Evolutionary conservation across 192 early-diverging fungal species (phyloP), one percentile per base, ranked within the genome.

Genomic region (Gonapodya sp.): DNA sequence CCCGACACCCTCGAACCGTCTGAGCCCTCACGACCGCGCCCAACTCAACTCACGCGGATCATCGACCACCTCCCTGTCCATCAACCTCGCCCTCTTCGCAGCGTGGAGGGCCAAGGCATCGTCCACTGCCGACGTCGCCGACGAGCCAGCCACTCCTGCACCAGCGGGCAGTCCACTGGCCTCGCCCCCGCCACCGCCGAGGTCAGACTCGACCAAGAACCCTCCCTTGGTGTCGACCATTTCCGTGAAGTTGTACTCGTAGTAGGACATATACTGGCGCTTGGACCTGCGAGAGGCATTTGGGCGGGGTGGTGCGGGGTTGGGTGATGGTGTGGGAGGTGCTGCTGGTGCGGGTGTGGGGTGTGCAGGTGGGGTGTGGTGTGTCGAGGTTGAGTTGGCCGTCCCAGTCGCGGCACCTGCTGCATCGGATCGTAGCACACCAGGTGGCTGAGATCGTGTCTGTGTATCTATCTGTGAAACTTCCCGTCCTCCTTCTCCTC

Each of bases 221-320:
- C 97, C 97, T 2, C 94, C 97, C 35, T 88, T 88, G 18, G 93
- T 93, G 84, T 99, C 95, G 35, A 89, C 89, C 92, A 96, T 94
- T 16, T 90, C 91, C 36, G 89, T 90, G 31, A 97, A 86, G 83
- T 99, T 93, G 88, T 94, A 99, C 73, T 99, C 97, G 89, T 87
- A 80, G 32, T 80, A 78, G 73, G 80, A 73, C 73, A 82, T 80
- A 32, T 80, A 36, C 35, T 79, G 24, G 78, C n/a, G 1, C 16
- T 78, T 81, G 8, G 78, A 14, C 73, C 75, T 16, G 8, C 8
- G 2, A 34, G 34, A 77, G 75, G 24, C 46, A 64, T 64, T 64
- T 64, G 8, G 46, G 46, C 46, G 46, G 8, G 46, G 46, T 64
- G 46, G 8, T 16, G 46, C 8, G 46, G 46, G 8, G n/a, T n/a